Conservation (phyloP, 805 yeast genomes). For the Pichia manshurica region DNA sequence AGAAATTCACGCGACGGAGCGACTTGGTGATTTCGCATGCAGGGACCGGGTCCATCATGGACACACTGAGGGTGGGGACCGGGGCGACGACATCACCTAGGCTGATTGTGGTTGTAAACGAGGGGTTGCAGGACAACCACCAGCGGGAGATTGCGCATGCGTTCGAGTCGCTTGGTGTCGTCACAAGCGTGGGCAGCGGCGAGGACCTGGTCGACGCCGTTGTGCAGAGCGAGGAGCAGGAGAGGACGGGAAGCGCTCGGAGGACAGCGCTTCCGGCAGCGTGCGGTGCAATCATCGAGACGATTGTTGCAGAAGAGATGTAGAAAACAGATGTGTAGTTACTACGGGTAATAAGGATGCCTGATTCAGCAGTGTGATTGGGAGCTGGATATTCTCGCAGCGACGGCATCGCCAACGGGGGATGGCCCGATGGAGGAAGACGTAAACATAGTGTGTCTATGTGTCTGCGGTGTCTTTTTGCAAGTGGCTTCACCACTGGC, state of each 20-base stretch:
- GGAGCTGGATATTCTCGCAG: too few relatives aligned
- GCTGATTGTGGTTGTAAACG: slow-evolving; percentile 67
- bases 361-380: too few relatives aligned
- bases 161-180: slow-evolving; percentile 33
- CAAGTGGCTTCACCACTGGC: too few relatives aligned
- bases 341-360: too few relatives aligned
- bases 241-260: not conserved
- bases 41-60: slow-evolving; percentile 86
- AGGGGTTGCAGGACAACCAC: slow-evolving; percentile 77
- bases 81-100: slow-evolving; percentile 32
- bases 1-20: slow-evolving; percentile 37
- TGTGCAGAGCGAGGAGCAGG: not conserved
- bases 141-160: slow-evolving; percentile 71
- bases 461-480: too few relatives aligned
- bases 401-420: too few relatives aligned
- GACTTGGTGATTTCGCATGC: slow-evolving; percentile 82
- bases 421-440: too few relatives aligned
- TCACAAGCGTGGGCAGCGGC: slow-evolving; percentile 12
- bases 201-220: not conserved
- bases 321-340: too few relatives aligned
- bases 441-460: too few relatives aligned
- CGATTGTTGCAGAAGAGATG: not conserved
- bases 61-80: slow-evolving; percentile 44
- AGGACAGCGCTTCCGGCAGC: not conserved
- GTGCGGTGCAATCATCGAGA: not conserved